Evolutionary conservation across 2,329 filamentous ascomycete species (phyloP), one percentile per base, ranked within the genome.

Genomic region (Curvularia sp.): DNA sequence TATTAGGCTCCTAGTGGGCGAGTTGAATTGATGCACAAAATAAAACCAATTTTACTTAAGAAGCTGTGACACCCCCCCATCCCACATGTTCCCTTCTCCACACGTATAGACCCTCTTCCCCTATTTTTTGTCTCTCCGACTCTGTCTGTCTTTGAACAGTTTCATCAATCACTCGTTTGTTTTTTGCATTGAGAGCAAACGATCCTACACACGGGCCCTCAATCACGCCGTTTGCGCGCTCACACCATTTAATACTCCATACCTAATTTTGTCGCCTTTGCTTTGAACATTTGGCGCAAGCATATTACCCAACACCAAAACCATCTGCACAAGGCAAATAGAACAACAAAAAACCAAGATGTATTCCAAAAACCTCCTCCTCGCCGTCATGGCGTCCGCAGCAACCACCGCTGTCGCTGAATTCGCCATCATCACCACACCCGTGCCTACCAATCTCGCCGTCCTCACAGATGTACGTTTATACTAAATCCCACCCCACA

Each of bases 361-460:
- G 67, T 57, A 65, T 49, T 42, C 63, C 58, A 69, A 69, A 47
- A 60, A 60, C 52, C 50, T 61, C 20, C 52, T 61, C 53, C 10
- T 65, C 53, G 61, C 60, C 38, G 30, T 66, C 61, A 13, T 65
- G 48, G 62, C 60, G 18, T 62, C 63, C n/a, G 63, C 61, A 26
- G 62, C 66, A 31, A 61, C 61, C 55, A 63, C 64, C 20, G 53
- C 52, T 33, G 62, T 65, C 12, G 63, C 67, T 10, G 64, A 70
- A 20, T 70, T 70, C 55, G 65, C 66, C 39, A 58, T 70, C 51
- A 57, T 70, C 30, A 69, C 64, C 6, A 52, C 55, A 3, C 31
- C 59, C 15, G 55, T 67, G 4, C 64, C 60, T n/a, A 66, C 60
- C 33, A 56, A 63, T 20, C 58, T 67, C 43, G 44, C 53, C 24